Evolutionary conservation across 352 stramenopile genomes (phyloP), one percentile per base, ranked within the genome.

Genomic region (Globisporangium iwayamae): DNA sequence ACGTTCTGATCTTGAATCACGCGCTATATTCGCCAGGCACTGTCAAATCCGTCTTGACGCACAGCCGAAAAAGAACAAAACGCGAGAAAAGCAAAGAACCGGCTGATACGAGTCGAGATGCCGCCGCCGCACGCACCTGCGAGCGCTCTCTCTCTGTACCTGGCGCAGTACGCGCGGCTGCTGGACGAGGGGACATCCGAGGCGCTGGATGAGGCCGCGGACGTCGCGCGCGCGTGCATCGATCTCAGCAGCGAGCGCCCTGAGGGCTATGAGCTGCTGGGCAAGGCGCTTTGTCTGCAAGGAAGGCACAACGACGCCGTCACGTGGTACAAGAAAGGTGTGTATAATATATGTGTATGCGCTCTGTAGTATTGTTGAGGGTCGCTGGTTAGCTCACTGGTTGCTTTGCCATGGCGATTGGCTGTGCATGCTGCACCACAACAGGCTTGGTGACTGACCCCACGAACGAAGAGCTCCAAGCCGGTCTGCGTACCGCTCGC

Each of bases 281-380:
- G 72, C 8, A 55, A 69, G 54, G 75, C 67, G 46, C 71, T 85
- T 34, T 68, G 54, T 14, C 65, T 76, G 47, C 65, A 78, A 45
- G 22, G 50, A 20, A 71, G 70, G 71, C 61, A 81, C 54, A 62
- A 74, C 16, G 68, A 82, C 5, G 74, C 76, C 39, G 68, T 85
- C 55, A 61, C 20, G 8, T 83, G 72, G 68, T 83, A 69, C 65
- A 87, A 85, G 63, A 75, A 78, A 74, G 76, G 78, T 75, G 34
- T 20, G 62, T 60, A n/a, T 18, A 10, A 30, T 39, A 20, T 16
- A n/a, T 38, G 36, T 13, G 34, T n/a, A n/a, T 6, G 34, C 16
- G 0, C 9, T 16, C 9, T 14, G 14, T 18, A 34, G 16, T 48
- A 54, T 46, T 18, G 6, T n/a, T 10, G 5, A 9, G 8, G 30